Evolutionary conservation across 805 yeast species (phyloP).

Genomic region (Blastobotrys parvus): DNA sequence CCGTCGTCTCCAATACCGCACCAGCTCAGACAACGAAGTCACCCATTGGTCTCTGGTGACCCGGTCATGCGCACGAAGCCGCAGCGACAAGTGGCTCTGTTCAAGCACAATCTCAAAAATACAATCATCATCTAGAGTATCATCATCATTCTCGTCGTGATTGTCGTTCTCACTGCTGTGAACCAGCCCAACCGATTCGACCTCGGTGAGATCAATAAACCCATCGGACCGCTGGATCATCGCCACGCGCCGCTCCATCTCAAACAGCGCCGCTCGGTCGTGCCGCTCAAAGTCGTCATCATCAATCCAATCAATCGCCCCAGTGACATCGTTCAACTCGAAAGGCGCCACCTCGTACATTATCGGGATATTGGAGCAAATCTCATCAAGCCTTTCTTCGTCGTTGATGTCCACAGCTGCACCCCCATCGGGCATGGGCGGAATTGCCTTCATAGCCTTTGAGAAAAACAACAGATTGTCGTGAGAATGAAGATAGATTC

Average conservation of each 20-base stretch:
- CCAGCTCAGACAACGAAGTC: slow-evolving; percentile 35
- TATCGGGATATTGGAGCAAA: slow-evolving; percentile 26
- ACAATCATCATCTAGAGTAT: neutral
- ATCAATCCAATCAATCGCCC: slow-evolving; percentile 56
- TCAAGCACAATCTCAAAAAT: slow-evolving; percentile 41
- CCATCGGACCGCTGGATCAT: slow-evolving; percentile 51
- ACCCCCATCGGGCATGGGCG: slow-evolving; percentile 39
- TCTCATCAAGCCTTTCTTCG: slow-evolving; percentile 13
- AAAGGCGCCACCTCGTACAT: slow-evolving; percentile 47
- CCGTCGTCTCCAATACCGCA: slow-evolving; percentile 52
- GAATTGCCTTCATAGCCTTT: slow-evolving; percentile 46
- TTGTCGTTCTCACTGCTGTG: neutral
- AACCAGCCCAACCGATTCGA: slow-evolving; percentile 19
- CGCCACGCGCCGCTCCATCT: slow-evolving; percentile 52
- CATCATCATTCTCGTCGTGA: neutral
- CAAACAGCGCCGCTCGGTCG: slow-evolving; percentile 56
- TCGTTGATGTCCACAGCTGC: slow-evolving; percentile 24
- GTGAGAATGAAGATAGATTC: slow-evolving; percentile 56
- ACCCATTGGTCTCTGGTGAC: slow-evolving; percentile 59
- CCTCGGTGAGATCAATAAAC: slow-evolving; percentile 49
- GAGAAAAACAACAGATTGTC: slow-evolving; percentile 55
- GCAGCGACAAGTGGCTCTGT: slow-evolving; percentile 32
- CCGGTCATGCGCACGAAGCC: slow-evolving; percentile 48
- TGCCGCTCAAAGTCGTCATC: slow-evolving; percentile 35
- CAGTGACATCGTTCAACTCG: slow-evolving; percentile 35